Conservation (phyloP, 1,284 basidiomycete species). For the Ceraceosorus bombacis region DNA sequence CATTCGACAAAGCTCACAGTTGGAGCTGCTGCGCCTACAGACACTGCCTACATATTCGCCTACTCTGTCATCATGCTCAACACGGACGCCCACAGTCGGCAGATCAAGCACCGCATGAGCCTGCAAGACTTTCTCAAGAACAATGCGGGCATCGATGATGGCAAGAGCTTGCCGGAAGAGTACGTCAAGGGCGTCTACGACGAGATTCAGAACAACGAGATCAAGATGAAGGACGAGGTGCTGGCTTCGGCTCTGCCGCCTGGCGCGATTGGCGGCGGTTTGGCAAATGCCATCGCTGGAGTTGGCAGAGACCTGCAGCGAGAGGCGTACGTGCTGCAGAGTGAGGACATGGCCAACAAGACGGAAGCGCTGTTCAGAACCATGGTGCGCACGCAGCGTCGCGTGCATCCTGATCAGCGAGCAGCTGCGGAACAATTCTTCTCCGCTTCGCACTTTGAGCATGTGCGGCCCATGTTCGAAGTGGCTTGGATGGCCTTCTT, state of each 20-base stretch:
- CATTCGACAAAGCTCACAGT: not conserved
- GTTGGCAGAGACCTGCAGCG: conserved; percentile 45
- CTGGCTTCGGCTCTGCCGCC: conserved; percentile 6
- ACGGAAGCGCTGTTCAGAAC: conserved; percentile 48
- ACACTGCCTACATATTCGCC: conserved; percentile 47
- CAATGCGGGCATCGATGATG: conserved; percentile 47
- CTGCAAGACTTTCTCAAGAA: conserved; percentile 47
- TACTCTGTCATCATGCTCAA: conserved; percentile 49
- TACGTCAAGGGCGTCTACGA: conserved; percentile 41
- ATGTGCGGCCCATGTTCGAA: conserved; percentile 48
- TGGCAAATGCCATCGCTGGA: conserved; percentile 42
- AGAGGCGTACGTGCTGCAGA: conserved; percentile 46
- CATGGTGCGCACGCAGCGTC: conserved; percentile 46
- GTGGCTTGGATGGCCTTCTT: conserved; percentile 49
- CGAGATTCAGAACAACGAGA: conserved; percentile 47
- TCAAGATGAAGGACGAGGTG: conserved; percentile 49
- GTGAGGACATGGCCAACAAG: conserved; percentile 47
- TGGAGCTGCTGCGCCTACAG: conserved; percentile 5
- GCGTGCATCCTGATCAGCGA: conserved; percentile 36
- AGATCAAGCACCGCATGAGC: conserved; percentile 48
- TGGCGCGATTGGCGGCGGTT: conserved; percentile 19
- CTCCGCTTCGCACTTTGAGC: conserved; percentile 47
- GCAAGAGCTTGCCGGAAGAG: conserved; percentile 41
- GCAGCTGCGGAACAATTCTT: conserved; percentile 47
- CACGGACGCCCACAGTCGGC: conserved; percentile 47